Evolutionary conservation across 805 yeast genomes (phyloP), one percentile per base, ranked within the genome.

Genomic region (Yarrowia deformans): DNA sequence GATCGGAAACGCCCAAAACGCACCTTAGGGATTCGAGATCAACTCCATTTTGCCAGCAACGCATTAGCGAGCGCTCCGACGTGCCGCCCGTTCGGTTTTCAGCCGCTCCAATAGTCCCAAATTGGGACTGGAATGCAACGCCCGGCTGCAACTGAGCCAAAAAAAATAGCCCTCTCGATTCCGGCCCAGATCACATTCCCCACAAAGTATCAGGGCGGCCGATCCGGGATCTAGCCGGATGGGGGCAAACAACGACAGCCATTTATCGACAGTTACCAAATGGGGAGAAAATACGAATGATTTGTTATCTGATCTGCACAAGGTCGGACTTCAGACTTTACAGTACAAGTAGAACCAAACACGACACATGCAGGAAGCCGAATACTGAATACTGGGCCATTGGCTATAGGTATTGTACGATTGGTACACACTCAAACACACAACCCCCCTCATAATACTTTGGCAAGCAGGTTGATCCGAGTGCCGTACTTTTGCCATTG

Each of bases 401-500:
- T 23, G 29, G 29, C 29, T 23, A 23, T 23, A 2, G 29, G 2
- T 23, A 23, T 23, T 23, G 29, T 23, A 23, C 29, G 4, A 23
- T 23, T 23, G 29, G 29, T 2, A 23, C 29, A 23, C 29, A 23
- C 29, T 2, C 29, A 23, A 2, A 23, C 29, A 23, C 29, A 19
- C 39, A n/a, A n/a, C n/a, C n/a, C 39, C 19, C 39, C 14, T 29
- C 10, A 29, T 48, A 48, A 29, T 29, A 48, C 52, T 14, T 8
- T 29, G 4, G 19, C 37, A 52, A 52, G 60, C 60, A 54, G 60
- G 45, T 37, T 16, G 18, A 35, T n/a, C 60, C 60, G 60, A 37
- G 60, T 54, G 60, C 60, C 60, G 60, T 54, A 19, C n/a, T 16
- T n/a, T 34, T 12, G 58, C 43, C 42, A 52, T 35, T 52, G 58